Evolutionary conservation across 2,329 filamentous ascomycete species (phyloP), one percentile per base, ranked within the genome.

Genomic region (Diplocarpon rosae): DNA sequence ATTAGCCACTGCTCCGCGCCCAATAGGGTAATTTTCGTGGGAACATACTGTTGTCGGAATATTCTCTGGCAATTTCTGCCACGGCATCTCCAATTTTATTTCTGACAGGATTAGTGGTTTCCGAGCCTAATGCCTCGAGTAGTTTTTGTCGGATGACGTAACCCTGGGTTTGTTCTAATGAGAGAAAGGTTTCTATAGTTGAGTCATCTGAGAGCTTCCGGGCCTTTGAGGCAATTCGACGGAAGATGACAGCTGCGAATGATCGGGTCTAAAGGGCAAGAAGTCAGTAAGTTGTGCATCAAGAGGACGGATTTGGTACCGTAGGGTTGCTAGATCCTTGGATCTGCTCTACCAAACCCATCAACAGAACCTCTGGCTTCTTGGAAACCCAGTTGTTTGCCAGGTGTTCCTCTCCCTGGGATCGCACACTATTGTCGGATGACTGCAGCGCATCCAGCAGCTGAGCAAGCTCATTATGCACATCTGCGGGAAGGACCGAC

Each of bases 11-110:
- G 13, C 27, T 27, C 16, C 15, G 17, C n/a, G n/a, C n/a, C 15
- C 14, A 32, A 13, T n/a, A 13, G 27, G 24, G 37, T 12, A 34
- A 9, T 10, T 37, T 10, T 12, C 20, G 20, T n/a, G 29, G 28
- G 20, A 13, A 69, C 80, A 64, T 73, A 94, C 87, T 82, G 59
- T 84, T 87, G 58, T 96, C 92, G 36, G 85, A 84, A 66, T 95
- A 95, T 68, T 98, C 88, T 59, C 92, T 80, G 36, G 90, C 92
- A 49, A 98, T 74, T 66, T 98, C 92, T 17, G 92, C 92, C 50
- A 96, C 85, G n/a, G 90, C 88, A 66, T 98, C 92, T 57, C 89
- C 92, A 62, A 96, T 85, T 67, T 98, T 98, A 69, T 95, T 92
- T 58, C 92, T 76, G 37, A 95, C 85, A 32, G 76, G 71, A 50